Conservation (phyloP, 2,329 filamentous ascomycete species). For the Thielaviopsis punctulata region DNA sequence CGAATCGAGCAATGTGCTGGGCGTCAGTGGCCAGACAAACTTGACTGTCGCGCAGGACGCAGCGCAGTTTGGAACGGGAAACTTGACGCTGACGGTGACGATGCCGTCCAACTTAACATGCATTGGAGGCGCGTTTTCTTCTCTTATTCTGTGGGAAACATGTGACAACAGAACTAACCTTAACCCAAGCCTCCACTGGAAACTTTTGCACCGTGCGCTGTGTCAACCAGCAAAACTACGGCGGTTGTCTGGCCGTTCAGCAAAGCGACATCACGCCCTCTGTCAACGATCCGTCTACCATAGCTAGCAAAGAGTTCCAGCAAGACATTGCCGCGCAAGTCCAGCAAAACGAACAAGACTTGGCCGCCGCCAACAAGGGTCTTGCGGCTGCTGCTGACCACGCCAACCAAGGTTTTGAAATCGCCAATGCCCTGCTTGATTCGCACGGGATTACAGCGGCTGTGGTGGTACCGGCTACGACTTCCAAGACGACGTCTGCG, state of each 20-base stretch:
- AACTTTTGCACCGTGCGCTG: slow-evolving; percentile 42
- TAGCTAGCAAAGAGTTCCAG: slow-evolving; percentile 5
- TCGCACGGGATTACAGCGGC: slow-evolving; percentile 3
- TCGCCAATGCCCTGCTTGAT: slow-evolving; percentile 2
- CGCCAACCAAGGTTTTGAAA: slow-evolving; percentile 7
- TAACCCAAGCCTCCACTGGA: slow-evolving; percentile 34
- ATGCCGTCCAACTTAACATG: slow-evolving; percentile 33
- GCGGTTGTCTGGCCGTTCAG: slow-evolving; percentile 41
- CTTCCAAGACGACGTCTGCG: neutral
- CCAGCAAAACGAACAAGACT: slow-evolving; percentile 5
- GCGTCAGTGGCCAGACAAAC: slow-evolving; percentile 26
- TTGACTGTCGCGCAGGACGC: slow-evolving; percentile 40
- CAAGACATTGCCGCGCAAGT: slow-evolving; percentile 8
- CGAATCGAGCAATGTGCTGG: slow-evolving; percentile 26
- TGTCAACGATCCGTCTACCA: slow-evolving; percentile 4
- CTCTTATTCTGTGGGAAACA: neutral
- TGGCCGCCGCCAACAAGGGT: slow-evolving; percentile 5
- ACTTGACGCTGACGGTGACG: slow-evolving; percentile 37
- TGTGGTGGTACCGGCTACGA: neutral
- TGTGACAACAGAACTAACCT: neutral
- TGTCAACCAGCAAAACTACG: slow-evolving; percentile 36
- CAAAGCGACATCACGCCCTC: slow-evolving; percentile 21
- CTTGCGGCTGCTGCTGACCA: neutral
- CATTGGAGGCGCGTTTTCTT: slow-evolving; percentile 25
- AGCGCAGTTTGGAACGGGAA: slow-evolving; percentile 35